Percentiles rank a stretch among this genome's conserved stretches.
Conservation (phyloP, 2,329 filamentous ascomycete species). For the Colletotrichum sidae region DNA sequence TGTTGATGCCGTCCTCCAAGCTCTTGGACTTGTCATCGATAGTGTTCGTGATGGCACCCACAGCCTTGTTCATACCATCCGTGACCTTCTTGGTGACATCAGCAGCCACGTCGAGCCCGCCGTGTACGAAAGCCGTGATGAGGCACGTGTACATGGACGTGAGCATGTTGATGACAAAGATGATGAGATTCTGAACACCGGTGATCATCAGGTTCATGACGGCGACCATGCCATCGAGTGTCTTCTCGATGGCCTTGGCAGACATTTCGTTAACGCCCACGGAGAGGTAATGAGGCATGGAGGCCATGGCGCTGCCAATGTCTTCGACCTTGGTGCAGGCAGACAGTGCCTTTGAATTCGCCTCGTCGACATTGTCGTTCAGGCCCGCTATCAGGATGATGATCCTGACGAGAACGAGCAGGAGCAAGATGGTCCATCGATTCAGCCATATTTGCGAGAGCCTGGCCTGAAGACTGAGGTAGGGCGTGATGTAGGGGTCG, state of each 20-base stretch:
- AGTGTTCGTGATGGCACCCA: conserved; percentile 66
- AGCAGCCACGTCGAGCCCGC: conserved; percentile 77
- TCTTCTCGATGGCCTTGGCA: conserved; percentile 81
- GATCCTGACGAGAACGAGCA: conserved; percentile 86
- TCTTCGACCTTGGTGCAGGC: conserved; percentile 94
- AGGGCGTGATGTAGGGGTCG: conserved; percentile 82
- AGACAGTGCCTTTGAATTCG: conserved; percentile 83
- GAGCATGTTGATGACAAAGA: conserved; percentile 93
- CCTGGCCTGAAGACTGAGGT: conserved; percentile 88
- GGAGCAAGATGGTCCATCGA: conserved; percentile 90
- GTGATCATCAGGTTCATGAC: conserved; percentile 84
- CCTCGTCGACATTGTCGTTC: conserved; percentile 78
- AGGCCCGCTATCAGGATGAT: conserved; percentile 81
- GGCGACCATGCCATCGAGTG: conserved; percentile 82
- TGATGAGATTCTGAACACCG: conserved; percentile 85
- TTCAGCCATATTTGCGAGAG: conserved; percentile 98
- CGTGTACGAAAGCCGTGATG: conserved; percentile 84
- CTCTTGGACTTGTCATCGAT: conserved; percentile 69
- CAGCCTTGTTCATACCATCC: conserved; percentile 60
- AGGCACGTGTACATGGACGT: conserved; percentile 92
- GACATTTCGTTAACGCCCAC: conserved; percentile 88
- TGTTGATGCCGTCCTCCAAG: conserved; percentile 60
- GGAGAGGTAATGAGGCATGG: conserved; percentile 96
- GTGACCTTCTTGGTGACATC: conserved; percentile 65
- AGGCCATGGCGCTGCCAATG: conserved; percentile 94